Base-by-base conservation (phyloP, 2,329 filamentous ascomycete species). In the Orbilia quercus region DNA sequence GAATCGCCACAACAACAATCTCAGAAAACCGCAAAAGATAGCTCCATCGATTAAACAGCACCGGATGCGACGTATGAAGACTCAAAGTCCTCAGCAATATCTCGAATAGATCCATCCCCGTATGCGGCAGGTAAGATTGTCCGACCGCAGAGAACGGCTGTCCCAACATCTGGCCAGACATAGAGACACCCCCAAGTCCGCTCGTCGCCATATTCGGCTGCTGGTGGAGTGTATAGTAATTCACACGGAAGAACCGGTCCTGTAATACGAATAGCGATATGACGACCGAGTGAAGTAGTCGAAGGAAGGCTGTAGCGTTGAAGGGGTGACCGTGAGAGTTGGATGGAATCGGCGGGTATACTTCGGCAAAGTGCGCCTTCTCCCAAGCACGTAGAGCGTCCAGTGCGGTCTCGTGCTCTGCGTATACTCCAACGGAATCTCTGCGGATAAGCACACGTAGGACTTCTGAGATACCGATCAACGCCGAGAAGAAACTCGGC, bases 391-490 rank as follows among this genome's bases (percentile, higher is more conserved):
- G 38, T 6, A 77, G 66, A 2, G 62, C 65, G 1, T 55, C 44
- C 28, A 74, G 48, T 9, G 76, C 67, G 2, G 74, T 71, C 1
- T 53, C 44, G 9, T 62, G 20, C 7, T 58, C 45, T 0, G 47
- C 18, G 12, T 64, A 65, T 1, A 66, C 58, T 5, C 69, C 67
- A 20, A 76, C 54, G 0, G 76, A 77, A 7, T 69, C 69, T 11
- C 54, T 74, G 2, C 76, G 58, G 38, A 77, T 75, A n/a, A 75
- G 67, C 48, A 71, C 73, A 16, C 76, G 76, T 28, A 77, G 57
- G 22, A 77, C 66, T 44, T 77, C 76, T 1, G 76, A 77, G 48
- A 77, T 62, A 11, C 67, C 65, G 7, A 75, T 47, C n/a, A 77
- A 63, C 9, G 65, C 66, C 6, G 38, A 44, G 47, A 75, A 76